phyloP scores from a whole-genome alignment of 2,329 filamentous ascomycete genomes.

The Fusarium longipes region DNA sequence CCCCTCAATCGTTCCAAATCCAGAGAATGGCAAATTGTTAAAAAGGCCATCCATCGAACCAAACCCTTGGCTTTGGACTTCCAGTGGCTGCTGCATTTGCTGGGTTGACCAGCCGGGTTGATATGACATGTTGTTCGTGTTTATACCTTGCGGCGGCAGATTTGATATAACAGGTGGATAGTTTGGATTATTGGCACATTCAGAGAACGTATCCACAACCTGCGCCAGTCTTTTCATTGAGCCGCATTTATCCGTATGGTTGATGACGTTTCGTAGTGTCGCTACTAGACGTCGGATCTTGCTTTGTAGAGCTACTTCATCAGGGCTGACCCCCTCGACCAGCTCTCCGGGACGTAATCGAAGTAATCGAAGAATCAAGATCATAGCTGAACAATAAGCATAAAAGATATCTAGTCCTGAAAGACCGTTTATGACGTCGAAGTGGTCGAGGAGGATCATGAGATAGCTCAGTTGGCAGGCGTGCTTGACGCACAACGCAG shows the following conservation, averaged over 20 bases:
- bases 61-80: background rate
- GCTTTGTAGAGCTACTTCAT: slow-evolving; percentile 21
- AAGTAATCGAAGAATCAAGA: slow-evolving; percentile 31
- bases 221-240: slow-evolving; percentile 48
- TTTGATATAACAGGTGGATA: slow-evolving; percentile 3
- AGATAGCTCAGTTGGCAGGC: slow-evolving; percentile 50
- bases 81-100: slow-evolving; percentile 11
- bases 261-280: slow-evolving; percentile 35
- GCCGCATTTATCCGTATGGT: slow-evolving; percentile 44
- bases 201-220: slow-evolving; percentile 46
- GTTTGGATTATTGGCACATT: slow-evolving; percentile 33
- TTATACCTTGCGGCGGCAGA: background rate
- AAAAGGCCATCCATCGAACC: slow-evolving; percentile 35
- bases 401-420: slow-evolving; percentile 53
- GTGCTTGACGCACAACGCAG: slow-evolving; percentile 41
- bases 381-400: slow-evolving; percentile 51
- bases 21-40: slow-evolving; percentile 27
- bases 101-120: slow-evolving; percentile 1
- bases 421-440: slow-evolving; percentile 50
- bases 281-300: slow-evolving; percentile 22
- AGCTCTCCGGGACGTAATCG: slow-evolving; percentile 4
- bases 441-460: slow-evolving; percentile 49
- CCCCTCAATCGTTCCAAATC: slow-evolving; percentile 9
- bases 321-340: background rate
- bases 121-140: slow-evolving; percentile 5